Evolutionary conservation across 2,329 filamentous ascomycete genomes (phyloP).

Genomic region (Clonostachys chloroleuca): DNA sequence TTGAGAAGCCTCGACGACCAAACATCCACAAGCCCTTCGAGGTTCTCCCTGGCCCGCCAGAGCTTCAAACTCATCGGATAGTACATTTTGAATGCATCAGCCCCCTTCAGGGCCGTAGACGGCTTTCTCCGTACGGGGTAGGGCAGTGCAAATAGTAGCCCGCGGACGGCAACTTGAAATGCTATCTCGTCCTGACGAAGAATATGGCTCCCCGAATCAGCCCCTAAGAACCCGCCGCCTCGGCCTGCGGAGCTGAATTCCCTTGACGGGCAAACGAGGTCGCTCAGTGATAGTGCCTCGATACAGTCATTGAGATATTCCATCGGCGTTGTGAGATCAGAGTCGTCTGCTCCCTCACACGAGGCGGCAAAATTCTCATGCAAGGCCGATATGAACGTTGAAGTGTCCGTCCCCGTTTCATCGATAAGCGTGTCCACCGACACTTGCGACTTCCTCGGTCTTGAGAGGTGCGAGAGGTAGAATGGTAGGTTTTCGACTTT

Average conservation of each 20-base stretch:
- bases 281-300: constrained; percentile 80
- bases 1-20: constrained; percentile 61
- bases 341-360: constrained; percentile 55
- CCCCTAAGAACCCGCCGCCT: constrained; percentile 43
- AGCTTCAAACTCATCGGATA: constrained; percentile 82
- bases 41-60: constrained; percentile 80
- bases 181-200: constrained; percentile 91
- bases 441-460: constrained; percentile 62
- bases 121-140: constrained; percentile 74
- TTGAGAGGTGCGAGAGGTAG: constrained; percentile 51
- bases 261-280: constrained; percentile 74
- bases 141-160: constrained; percentile 80
- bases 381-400: constrained; percentile 83
- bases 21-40: constrained; percentile 67
- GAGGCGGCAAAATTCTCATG: constrained; percentile 94
- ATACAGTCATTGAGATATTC: constrained; percentile 84
- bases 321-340: constrained; percentile 56
- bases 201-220: constrained; percentile 63
- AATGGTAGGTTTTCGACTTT: constrained; percentile 50
- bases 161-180: constrained; percentile 86
- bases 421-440: constrained; percentile 76
- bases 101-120: constrained; percentile 33
- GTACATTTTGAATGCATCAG: constrained; percentile 81
- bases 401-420: constrained; percentile 87
- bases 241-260: constrained; percentile 62